Percentiles rank a stretch among this genome's conserved stretches.
Conservation (phyloP, 495 filamentous ascomycete species). For the Barbatosphaeria neglecta region DNA sequence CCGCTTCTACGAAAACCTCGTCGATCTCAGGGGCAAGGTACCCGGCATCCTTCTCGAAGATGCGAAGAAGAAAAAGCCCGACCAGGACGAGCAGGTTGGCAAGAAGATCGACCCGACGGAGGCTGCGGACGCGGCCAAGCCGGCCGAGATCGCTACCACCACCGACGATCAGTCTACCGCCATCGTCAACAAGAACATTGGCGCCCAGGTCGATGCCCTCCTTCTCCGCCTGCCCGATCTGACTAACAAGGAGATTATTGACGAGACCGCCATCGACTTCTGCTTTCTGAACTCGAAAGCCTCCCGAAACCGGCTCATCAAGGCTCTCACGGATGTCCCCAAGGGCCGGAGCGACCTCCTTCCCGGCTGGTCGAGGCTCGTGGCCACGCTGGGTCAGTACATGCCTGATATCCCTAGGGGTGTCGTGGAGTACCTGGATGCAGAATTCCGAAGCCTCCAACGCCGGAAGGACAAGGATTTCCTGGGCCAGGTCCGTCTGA, state of each 20-base stretch:
- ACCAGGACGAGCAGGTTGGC: conserved; percentile 51
- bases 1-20: conserved; percentile 92
- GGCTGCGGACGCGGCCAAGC: conserved; percentile 40
- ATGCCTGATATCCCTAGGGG: conserved; percentile 86
- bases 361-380: conserved; percentile 78
- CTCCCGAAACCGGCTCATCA: conserved; percentile 84
- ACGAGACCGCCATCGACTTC: conserved; percentile 88
- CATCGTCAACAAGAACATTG: conserved; percentile 94
- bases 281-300: conserved; percentile 98
- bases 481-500: conserved; percentile 81
- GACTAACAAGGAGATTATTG: conserved; percentile 80
- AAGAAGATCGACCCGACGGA: conserved; percentile 41
- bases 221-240: conserved; percentile 79
- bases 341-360: conserved; percentile 89
- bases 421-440: conserved; percentile 87
- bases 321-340: conserved; percentile 86
- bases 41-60: conserved; percentile 89
- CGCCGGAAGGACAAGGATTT: conserved; percentile 98
- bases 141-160: conserved; percentile 29
- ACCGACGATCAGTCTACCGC: conserved; percentile 79
- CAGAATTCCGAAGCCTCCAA: conserved; percentile 93
- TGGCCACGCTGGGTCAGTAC: conserved; percentile 88
- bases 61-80: conserved; percentile 85
- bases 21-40: conserved; percentile 91
- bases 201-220: conserved; percentile 89